A percentile compares a stretch with the other conserved stretches of the same genome.
Evolutionary conservation across 352 stramenopile species (phyloP).

Genomic region (Globisporangium nunn): DNA sequence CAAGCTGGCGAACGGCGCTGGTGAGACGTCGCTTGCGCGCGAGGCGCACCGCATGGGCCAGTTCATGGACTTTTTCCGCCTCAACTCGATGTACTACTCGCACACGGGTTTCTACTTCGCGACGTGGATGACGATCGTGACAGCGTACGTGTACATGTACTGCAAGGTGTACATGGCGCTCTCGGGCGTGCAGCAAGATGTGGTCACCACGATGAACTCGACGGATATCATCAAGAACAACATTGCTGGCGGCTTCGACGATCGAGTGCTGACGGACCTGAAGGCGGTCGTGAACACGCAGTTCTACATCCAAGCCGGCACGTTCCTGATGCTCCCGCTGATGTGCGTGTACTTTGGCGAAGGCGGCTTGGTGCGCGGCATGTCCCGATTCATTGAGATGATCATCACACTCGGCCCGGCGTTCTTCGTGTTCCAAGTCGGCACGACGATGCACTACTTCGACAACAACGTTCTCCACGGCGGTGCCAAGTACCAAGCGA

Average conservation of each 20-base stretch:
- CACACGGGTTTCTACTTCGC: conserved; percentile 80
- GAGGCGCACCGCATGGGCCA: conserved; percentile 82
- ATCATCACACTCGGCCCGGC: conserved; percentile 59
- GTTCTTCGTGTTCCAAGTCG: conserved; percentile 81
- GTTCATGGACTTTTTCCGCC: conserved; percentile 82
- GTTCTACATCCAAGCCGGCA: conserved; percentile 77
- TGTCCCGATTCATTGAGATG: conserved; percentile 75
- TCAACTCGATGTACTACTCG: conserved; percentile 85
- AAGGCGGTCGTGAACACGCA: conserved; percentile 71
- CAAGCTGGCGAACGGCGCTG: conserved; percentile 77
- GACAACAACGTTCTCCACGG: conserved; percentile 74
- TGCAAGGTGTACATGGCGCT: conserved; percentile 72
- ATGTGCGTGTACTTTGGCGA: conserved; percentile 76
- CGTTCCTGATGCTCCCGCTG: conserved; percentile 64
- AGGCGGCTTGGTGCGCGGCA: conserved; percentile 50
- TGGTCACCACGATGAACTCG: conserved; percentile 63
- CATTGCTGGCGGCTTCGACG: conserved; percentile 54
- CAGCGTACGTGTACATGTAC: conserved; percentile 82
- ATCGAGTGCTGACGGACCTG: conserved; percentile 50
- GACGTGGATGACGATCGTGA: conserved; percentile 80
- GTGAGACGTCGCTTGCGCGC: conserved; percentile 68
- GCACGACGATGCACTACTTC: conserved; percentile 82
- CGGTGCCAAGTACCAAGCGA: conserved; percentile 71
- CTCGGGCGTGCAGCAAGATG: conserved; percentile 53
- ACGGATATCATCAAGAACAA: conserved; percentile 58